A percentile compares a stretch with the other conserved stretches of the same genome.
Evolutionary conservation across 2,329 filamentous ascomycete genomes (phyloP).

Genomic region (Fusarium sp.): DNA sequence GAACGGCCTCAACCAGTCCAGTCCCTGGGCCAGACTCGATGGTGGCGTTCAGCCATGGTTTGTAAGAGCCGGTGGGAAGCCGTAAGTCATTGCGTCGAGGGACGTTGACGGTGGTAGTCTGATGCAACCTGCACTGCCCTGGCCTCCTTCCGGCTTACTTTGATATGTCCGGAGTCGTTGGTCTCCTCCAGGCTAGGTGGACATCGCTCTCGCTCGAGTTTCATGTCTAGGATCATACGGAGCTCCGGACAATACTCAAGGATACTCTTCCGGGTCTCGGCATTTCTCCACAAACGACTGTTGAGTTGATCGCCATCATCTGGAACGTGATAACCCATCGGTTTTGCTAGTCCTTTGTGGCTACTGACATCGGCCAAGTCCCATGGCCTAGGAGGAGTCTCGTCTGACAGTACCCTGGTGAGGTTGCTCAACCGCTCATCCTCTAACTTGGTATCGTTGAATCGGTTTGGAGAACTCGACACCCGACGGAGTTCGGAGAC

Average conservation of each 20-base stretch:
- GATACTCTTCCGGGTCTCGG: neutral
- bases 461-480: slow-evolving; percentile 60
- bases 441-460: neutral
- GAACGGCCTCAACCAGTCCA: slow-evolving; percentile 20
- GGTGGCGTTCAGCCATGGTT: slow-evolving; percentile 55
- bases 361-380: neutral
- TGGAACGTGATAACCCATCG: slow-evolving; percentile 24
- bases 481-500: slow-evolving; percentile 66
- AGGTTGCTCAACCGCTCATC: slow-evolving; percentile 2
- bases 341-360: slow-evolving; percentile 7
- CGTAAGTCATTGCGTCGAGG: neutral
- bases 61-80: neutral
- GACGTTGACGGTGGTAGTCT: neutral
- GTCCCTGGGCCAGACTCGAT: slow-evolving; percentile 42
- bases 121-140: neutral
- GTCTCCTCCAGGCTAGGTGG: neutral
- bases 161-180: neutral
- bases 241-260: slow-evolving; percentile 7
- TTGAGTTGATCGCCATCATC: slow-evolving; percentile 1
- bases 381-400: neutral
- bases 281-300: slow-evolving; percentile 3
- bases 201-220: slow-evolving; percentile 4
- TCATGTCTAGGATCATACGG: neutral
- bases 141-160: neutral
- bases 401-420: slow-evolving; percentile 8